Conservation (phyloP, 2,329 filamentous ascomycete genomes). For the Fusarium coicis region DNA sequence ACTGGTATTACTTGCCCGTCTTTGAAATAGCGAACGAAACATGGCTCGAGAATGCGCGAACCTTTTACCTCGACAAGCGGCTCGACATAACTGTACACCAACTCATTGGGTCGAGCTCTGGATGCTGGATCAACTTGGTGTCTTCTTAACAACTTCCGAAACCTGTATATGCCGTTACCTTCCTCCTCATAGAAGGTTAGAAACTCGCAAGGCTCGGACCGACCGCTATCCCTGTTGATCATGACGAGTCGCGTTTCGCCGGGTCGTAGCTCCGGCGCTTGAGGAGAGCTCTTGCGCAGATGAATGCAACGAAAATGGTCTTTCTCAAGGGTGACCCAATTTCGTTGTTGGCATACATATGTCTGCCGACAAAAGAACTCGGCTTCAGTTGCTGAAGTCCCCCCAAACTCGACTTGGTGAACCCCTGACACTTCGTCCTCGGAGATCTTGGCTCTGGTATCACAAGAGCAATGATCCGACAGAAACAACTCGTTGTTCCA, state of each 20-base stretch:
- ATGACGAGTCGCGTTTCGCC: conserved; percentile 71
- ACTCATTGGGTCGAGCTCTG: conserved; percentile 62
- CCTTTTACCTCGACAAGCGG: conserved; percentile 49
- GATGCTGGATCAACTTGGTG: conserved; percentile 49
- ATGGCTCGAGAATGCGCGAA: conserved; percentile 62
- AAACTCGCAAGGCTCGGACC: conserved; percentile 72
- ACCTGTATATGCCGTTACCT: conserved; percentile 41
- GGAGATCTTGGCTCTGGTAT: conserved; percentile 57
- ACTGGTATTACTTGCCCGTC: conserved; percentile 59
- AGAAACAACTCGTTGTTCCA: conserved; percentile 80
- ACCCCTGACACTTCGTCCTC: conserved; percentile 67
- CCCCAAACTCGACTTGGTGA: conserved; percentile 69
- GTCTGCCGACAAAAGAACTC: conserved; percentile 78
- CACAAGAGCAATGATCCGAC: conserved; percentile 79
- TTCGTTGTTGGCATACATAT: conserved; percentile 68
- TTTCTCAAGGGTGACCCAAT: conserved; percentile 68
- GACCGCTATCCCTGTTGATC: conserved; percentile 42
- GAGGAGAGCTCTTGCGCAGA: conserved; percentile 27
- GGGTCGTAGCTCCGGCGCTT: conserved; percentile 49
- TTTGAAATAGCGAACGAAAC: conserved; percentile 67
- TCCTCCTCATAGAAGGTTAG: conserved; percentile 45
- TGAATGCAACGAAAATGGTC: conserved; percentile 66
- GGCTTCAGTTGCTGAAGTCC: conserved; percentile 55
- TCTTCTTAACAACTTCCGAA: conserved; percentile 67
- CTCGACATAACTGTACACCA: conserved; percentile 64